Base-by-base conservation (phyloP, 805 yeast species). In the Lipomyces orientalis region DNA sequence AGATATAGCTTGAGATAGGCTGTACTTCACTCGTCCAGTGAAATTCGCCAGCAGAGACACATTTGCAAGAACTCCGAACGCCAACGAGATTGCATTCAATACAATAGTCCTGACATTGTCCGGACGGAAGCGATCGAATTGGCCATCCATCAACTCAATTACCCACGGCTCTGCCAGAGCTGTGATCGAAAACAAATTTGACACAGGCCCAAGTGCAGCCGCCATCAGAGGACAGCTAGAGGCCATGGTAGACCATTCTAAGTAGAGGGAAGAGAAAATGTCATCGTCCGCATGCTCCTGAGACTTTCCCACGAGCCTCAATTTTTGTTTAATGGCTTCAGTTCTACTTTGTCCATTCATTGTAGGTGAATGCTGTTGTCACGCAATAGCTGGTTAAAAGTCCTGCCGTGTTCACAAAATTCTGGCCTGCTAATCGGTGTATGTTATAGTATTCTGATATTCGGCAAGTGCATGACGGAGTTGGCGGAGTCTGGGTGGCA, bases 141-240 rank as follows among this genome's bases (percentile, higher is more conserved):
- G 14, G 31, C 25, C 55, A 14, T 7, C 14, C 16, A 33, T 43
- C 43, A 46, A n/a, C 55, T 22, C 58, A 9, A 73, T 69, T 61
- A 88, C 76, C 97, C 97, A 91, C 59, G 84, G 82, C 65, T 89
- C 88, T 0, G 88, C 86, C 16, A 90, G 81, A 4, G 93, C 91
- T 1, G 90, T 87, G 5, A 90, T 81, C 0, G 94, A 89, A 55
- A 87, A 83, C 82, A 90, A 84, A 72, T 90, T 90, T 5, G 94
- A 88, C 34, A 91, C 73, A 0, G 97, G 97, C 0, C 95, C 96
- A 49, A 88, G 73, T 72, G 94, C 90, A 4, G 94, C 92, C 0
- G 93, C 87, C 8, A 89, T 76, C 33, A 91, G 83, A 0, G 97
- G 97, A 70, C 90, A 83, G 72, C 88, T 88, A 1, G 89, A 84